These are phyloP conservation scores for Eucalyptus cloeziana DNA, from an alignment of 345 rosid species.

Conservation along the genomic window DNA sequence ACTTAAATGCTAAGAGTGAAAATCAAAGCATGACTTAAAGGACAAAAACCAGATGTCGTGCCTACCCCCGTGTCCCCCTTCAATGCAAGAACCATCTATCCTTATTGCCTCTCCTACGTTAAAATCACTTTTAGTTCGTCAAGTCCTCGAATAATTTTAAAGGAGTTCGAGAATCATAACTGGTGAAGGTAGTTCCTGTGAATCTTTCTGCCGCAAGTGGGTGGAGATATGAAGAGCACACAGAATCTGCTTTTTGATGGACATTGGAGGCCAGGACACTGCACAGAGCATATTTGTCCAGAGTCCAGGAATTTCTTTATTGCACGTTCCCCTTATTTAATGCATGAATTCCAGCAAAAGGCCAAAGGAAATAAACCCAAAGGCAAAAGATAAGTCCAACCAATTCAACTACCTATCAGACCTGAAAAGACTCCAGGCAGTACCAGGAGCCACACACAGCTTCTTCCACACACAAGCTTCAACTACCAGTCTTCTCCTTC, in stretches of 20 bases:
- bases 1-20: neutral
- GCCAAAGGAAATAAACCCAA: neutral
- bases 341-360: neutral
- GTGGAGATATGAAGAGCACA: neutral
- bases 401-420: constrained; percentile 5
- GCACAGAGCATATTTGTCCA: neutral
- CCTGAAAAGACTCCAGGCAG: neutral
- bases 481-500: neutral
- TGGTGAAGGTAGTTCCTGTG: neutral
- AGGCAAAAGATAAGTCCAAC: neutral
- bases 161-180: neutral
- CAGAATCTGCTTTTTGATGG: neutral
- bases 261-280: neutral
- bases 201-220: neutral
- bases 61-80: neutral
- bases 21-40: neutral
- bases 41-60: neutral
- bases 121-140: neutral
- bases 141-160: neutral
- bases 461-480: neutral
- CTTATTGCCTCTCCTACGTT: neutral
- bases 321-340: neutral
- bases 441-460: neutral
- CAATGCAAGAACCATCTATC: neutral
- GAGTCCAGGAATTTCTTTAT: neutral